Conservation (phyloP, 1,284 basidiomycete genomes). For the Austropuccinia psidii region DNA sequence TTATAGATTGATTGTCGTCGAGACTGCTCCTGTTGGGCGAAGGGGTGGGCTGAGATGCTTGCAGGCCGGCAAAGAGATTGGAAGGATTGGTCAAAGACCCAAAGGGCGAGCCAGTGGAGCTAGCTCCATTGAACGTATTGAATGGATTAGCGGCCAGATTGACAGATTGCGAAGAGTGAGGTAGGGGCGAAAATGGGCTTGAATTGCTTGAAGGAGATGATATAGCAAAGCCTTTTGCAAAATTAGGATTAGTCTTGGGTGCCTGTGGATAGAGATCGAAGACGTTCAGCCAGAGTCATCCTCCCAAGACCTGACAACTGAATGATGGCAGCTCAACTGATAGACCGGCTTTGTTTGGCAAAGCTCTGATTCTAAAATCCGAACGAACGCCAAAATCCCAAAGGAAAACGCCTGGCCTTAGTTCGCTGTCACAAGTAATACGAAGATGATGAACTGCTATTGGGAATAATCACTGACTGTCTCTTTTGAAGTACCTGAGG, state of each 20-base stretch:
- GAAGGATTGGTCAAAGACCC: too few species aligned
- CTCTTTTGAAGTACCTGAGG: slow-evolving; percentile 20
- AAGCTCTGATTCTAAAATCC: background rate
- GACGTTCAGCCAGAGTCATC: background rate
- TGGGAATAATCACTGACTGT: background rate
- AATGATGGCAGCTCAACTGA: slow-evolving; percentile 7
- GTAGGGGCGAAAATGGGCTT: background rate
- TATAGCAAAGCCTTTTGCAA: background rate
- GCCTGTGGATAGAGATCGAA: background rate
- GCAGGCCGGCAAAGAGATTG: background rate
- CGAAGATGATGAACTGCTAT: background rate
- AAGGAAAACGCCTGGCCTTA: background rate
- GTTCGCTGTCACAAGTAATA: background rate
- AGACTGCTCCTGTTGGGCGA: background rate
- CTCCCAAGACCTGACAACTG: background rate
- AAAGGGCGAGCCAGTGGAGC: too few species aligned
- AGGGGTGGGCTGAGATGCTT: background rate
- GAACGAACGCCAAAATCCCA: background rate
- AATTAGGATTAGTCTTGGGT: background rate
- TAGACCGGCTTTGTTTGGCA: background rate
- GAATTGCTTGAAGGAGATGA: background rate
- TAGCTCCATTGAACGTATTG: too few species aligned
- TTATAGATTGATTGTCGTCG: background rate
- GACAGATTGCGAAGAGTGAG: background rate
- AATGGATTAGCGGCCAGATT: background rate